A percentile compares a stretch with the other conserved stretches of the same genome.
Conservation (phyloP, 23 red algal genomes). For the Gracilaria gracilis region DNA sequence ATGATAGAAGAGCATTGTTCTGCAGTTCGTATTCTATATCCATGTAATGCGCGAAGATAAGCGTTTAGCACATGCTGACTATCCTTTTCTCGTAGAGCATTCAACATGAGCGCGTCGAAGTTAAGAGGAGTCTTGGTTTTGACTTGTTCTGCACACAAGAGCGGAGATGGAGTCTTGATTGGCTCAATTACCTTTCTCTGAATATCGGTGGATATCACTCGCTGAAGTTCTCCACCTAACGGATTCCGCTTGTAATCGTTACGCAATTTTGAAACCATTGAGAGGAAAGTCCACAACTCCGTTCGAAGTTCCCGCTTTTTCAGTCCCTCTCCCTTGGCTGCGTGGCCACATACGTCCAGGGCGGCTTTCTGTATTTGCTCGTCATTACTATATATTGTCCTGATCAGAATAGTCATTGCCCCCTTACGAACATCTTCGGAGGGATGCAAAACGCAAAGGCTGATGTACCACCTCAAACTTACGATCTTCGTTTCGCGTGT, state of each 20-base stretch:
- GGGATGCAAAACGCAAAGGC: conserved; percentile 3
- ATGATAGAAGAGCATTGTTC: neutral
- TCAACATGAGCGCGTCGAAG: neutral
- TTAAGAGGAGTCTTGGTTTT: neutral
- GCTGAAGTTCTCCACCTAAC: neutral
- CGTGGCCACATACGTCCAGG: neutral
- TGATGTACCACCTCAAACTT: conserved; percentile 18
- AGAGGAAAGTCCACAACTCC: neutral
- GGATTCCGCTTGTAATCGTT: neutral
- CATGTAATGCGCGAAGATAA: conserved; percentile 21
- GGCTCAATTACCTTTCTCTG: neutral
- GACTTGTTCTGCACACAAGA: neutral
- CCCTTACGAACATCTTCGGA: conserved; percentile 10
- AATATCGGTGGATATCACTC: neutral
- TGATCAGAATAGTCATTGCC: neutral
- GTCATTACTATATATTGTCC: neutral
- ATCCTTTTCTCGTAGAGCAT: neutral
- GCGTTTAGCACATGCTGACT: neutral
- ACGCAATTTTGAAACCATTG: neutral
- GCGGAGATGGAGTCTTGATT: conserved; percentile 7
- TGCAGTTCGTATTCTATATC: neutral
- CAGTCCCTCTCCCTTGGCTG: neutral
- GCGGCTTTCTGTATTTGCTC: neutral
- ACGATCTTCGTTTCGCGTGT: neutral
- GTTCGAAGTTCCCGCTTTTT: conserved; percentile 17